Conservation (phyloP, 164 flowering plant species). For the Houttuynia cordata region DNA sequence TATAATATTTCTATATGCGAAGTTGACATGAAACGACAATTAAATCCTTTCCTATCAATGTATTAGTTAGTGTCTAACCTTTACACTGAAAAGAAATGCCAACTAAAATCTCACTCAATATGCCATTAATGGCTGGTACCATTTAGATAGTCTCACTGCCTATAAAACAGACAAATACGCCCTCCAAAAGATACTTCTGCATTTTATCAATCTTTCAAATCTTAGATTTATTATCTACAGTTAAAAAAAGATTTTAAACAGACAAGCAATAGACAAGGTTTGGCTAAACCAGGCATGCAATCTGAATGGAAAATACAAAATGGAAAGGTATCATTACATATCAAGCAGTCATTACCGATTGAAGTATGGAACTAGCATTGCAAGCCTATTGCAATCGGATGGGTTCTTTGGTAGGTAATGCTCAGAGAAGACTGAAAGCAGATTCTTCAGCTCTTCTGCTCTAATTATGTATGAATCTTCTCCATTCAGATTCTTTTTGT, state of each 20-base stretch:
- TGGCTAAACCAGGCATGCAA: not conserved
- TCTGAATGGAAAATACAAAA: not conserved
- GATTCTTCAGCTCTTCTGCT: slow-evolving; percentile 43
- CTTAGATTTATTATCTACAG: not conserved
- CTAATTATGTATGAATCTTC: slow-evolving; percentile 27
- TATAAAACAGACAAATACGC: too few relatives aligned
- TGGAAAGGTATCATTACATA: not conserved
- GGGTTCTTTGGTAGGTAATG: slow-evolving; percentile 35
- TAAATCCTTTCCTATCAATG: too few relatives aligned
- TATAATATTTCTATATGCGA: too few relatives aligned
- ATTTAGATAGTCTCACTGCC: not conserved
- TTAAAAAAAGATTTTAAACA: not conserved
- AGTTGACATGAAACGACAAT: too few relatives aligned
- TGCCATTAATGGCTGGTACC: not conserved
- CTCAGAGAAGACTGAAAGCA: slow-evolving; percentile 46
- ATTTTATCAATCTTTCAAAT: too few relatives aligned
- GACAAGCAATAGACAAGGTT: not conserved
- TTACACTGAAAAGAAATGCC: not conserved
- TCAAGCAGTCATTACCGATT: slow-evolving; percentile 27
- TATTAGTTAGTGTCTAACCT: not conserved
- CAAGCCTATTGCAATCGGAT: slow-evolving; percentile 20
- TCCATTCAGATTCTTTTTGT: slow-evolving; percentile 39
- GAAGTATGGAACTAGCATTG: slow-evolving; percentile 56
- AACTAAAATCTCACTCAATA: not conserved
- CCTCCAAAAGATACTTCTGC: too few relatives aligned